Evolutionary conservation across 148 eudicot genomes (phyloP), one percentile per base, ranked within the genome.

Genomic region (Cornus controversa): DNA sequence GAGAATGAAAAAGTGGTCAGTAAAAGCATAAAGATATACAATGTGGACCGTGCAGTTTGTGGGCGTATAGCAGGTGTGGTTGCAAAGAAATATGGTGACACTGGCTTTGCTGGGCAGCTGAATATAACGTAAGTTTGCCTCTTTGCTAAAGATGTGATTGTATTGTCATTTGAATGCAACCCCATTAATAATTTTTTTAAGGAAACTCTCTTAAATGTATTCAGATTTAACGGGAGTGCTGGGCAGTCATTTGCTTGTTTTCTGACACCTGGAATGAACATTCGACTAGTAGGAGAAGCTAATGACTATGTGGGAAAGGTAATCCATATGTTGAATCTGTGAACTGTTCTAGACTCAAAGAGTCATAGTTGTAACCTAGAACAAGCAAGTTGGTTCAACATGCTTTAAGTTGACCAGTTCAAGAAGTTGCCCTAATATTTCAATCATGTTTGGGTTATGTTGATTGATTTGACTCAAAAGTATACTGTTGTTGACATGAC

Each of bases 231-330:
- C 47, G 99, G 99, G 77, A 96, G 99, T 83, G 99, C 98, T 65
- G 99, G 99, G 36, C 99, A 96, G 80, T 96, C 99, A 75, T 96
- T 96, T 84, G 93, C 84, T 63, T 94, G 98, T 82, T 96, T 96
- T 74, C 76, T 96, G 82, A 92, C 91, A 28, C 99, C 99, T 84
- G 99, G 99, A 82, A 96, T 96, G 99, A 90, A 91, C 83, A 86
- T 96, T 81, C 90, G 97, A 63, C 91, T 96, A 79, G 78, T 92
- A 74, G 99, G 99, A 83, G 99, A 96, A 87, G 97, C 99, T 77
- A 96, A 96, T 82, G 99, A 96, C 80, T 96, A 93, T 80, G 93
- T 96, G 72, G 99, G 99, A 80, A 96, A 96, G 98, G 99, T 96
- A 82, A 64, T 66, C 5, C 6, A 70, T 42, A 10, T 28, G 29